Base-by-base conservation (phyloP, 345 rosid species). In the Heritiera fomes region DNA sequence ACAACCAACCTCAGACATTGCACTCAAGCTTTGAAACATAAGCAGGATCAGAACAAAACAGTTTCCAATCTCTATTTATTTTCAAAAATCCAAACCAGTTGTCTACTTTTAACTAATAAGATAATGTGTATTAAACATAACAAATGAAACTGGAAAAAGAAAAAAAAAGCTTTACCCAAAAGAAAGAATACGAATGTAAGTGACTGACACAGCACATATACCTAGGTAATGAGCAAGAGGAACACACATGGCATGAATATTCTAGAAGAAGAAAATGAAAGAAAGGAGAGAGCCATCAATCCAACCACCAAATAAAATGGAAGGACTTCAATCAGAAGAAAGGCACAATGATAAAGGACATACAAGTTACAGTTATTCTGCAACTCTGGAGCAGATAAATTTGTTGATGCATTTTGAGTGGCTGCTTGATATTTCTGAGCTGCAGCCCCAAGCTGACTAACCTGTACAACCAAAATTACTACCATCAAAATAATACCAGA, bases 341-440 rank as follows among this genome's bases (percentile, higher is more conserved):
- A 32, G 12, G 59, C 46, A 56, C 1, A 20, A 40, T 3, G 5
- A 46, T 43, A 77, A 70, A 50, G 40, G 7, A 83, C 94, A 86
- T 87, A 95, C 99, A 92, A 75, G 83, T 91, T 93, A 83, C 98
- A 95, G 62, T 93, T 92, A 82, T 80, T 90, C 82, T 93, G 98
- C 77, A 95, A 74, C 83, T 95, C 99, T 5, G 92, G 88, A 17
- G 84, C 90, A 80, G 98, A 88, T 71, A 92, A 82, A 86, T 87
- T 92, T 34, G 96, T 81, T 66, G 97, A 85, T 62, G 93, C 93
- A 73, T 86, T 95, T 80, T 93, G 99, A 81, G 92, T 84, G 5
- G 93, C 93, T 79, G 92, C 88, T 80, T 95, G 99, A 83, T 93
- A 93, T 73, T 91, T 95, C 59, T 91, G 97, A 74, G 99, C 98